Conservation (phyloP, 1,284 basidiomycete species). For the Golubevia sp. region DNA sequence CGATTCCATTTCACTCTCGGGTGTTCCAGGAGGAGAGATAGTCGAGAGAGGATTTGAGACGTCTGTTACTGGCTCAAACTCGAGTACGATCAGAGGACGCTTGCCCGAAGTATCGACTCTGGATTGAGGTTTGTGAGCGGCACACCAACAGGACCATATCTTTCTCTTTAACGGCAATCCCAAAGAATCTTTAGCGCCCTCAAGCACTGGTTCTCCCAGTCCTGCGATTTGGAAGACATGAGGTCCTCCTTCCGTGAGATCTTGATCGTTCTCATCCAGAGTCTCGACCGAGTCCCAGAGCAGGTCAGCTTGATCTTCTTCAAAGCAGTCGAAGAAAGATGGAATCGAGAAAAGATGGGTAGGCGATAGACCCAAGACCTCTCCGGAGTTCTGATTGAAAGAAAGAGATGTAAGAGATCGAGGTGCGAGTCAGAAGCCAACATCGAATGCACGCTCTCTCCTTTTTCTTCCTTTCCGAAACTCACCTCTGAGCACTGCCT, state of each 20-base stretch:
- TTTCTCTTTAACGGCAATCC: constrained; percentile 67
- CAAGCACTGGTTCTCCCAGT: constrained; percentile 72
- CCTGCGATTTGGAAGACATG: constrained; percentile 74
- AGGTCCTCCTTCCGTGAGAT: constrained; percentile 52
- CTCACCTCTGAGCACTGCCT: constrained; percentile 81
- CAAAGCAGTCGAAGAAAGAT: constrained; percentile 76
- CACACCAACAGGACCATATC: constrained; percentile 84
- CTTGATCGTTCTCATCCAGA: constrained; percentile 67
- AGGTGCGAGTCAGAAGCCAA: constrained; percentile 6
- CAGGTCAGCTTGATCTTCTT: constrained; percentile 72
- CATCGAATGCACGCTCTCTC: constrained; percentile 10
- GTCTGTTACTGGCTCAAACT: constrained; percentile 82
- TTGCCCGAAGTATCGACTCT: constrained; percentile 17
- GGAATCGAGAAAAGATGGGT: constrained; percentile 76
- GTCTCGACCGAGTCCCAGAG: constrained; percentile 80
- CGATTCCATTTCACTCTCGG: no score
- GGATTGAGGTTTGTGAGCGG: constrained; percentile 65
- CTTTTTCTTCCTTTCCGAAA: background rate
- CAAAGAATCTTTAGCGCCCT: no score
- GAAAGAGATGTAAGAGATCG: background rate
- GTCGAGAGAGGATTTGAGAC: constrained; percentile 70
- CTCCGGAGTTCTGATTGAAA: constrained; percentile 66
- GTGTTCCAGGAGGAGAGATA: constrained; percentile 3
- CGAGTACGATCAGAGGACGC: constrained; percentile 65
- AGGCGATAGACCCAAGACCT: constrained; percentile 76